Percentiles rank a stretch among this genome's conserved stretches.
phyloP scores from a whole-genome alignment of 257 asterid genomes.

The Capsicum rhomboideum region DNA sequence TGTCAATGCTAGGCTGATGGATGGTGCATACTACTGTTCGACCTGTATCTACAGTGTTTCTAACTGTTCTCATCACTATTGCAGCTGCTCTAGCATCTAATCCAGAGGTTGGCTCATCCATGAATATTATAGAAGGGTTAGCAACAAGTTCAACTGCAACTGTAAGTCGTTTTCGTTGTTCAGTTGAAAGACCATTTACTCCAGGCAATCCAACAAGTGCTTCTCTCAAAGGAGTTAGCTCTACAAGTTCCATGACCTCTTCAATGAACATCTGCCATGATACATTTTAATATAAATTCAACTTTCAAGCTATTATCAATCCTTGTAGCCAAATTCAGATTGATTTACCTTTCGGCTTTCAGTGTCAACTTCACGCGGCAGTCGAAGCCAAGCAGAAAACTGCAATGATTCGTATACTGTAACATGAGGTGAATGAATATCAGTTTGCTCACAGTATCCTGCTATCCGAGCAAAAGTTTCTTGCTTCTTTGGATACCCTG shows the following conservation, averaged over 20 bases:
- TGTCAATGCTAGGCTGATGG: slow-evolving; percentile 93
- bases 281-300: not conserved
- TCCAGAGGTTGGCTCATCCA: slow-evolving; percentile 97
- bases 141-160: slow-evolving; percentile 91
- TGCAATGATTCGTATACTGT: slow-evolving; percentile 62
- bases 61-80: slow-evolving; percentile 87
- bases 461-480: slow-evolving; percentile 72
- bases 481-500: slow-evolving; percentile 68
- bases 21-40: slow-evolving; percentile 88
- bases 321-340: not conserved
- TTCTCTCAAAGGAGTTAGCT: slow-evolving; percentile 47
- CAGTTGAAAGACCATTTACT: slow-evolving; percentile 76
- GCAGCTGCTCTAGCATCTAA: slow-evolving; percentile 97
- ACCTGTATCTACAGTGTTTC: slow-evolving; percentile 89
- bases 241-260: slow-evolving; percentile 78
- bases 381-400: slow-evolving; percentile 69
- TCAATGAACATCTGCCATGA: slow-evolving; percentile 55
- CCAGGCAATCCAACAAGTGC: slow-evolving; percentile 82
- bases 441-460: slow-evolving; percentile 89
- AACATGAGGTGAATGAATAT: slow-evolving; percentile 76
- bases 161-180: slow-evolving; percentile 80
- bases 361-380: slow-evolving; percentile 56
- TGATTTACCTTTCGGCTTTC: slow-evolving; percentile 38
- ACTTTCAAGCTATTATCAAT: not conserved
- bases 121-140: slow-evolving; percentile 87